These are phyloP conservation scores for Schizosaccharomyces japonicus DNA, from an alignment of 805 yeast species.

Conservation along the genomic window DNA sequence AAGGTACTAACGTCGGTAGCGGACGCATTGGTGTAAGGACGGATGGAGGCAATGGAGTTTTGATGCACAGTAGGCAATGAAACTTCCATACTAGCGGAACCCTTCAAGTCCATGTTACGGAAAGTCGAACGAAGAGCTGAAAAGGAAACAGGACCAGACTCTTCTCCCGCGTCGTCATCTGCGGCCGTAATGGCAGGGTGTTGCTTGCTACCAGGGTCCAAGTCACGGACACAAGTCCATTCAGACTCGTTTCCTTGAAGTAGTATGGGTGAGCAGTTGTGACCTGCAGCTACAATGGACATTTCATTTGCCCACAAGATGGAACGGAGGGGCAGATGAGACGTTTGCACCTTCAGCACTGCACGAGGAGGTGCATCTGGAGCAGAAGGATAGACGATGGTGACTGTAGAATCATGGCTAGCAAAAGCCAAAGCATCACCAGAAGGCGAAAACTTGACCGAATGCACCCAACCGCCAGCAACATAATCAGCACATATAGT, in stretches of 20 bases:
- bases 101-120: conserved; percentile 85
- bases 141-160: conserved; percentile 26
- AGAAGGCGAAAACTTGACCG: conserved; percentile 57
- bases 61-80: conserved; percentile 62
- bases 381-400: conserved; percentile 54
- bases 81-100: conserved; percentile 31
- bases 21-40: conserved; percentile 22
- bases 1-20: conserved; percentile 28
- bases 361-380: conserved; percentile 39
- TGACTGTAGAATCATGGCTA: conserved; percentile 68
- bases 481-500: conserved; percentile 65
- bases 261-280: conserved; percentile 71
- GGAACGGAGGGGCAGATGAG: conserved; percentile 58
- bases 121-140: conserved; percentile 49
- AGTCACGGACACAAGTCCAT: conserved; percentile 34
- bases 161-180: conserved; percentile 19
- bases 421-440: conserved; percentile 61
- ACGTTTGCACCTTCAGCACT: conserved; percentile 34
- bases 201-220: conserved; percentile 39
- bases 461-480: conserved; percentile 75
- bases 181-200: conserved; percentile 17
- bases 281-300: conserved; percentile 69
- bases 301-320: conserved; percentile 43
- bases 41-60: conserved; percentile 53
- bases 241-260: conserved; percentile 42